Evolutionary conservation across 139 green algal species (phyloP), one percentile per base, ranked within the genome.

Genomic region (Tetraselmis striata): DNA sequence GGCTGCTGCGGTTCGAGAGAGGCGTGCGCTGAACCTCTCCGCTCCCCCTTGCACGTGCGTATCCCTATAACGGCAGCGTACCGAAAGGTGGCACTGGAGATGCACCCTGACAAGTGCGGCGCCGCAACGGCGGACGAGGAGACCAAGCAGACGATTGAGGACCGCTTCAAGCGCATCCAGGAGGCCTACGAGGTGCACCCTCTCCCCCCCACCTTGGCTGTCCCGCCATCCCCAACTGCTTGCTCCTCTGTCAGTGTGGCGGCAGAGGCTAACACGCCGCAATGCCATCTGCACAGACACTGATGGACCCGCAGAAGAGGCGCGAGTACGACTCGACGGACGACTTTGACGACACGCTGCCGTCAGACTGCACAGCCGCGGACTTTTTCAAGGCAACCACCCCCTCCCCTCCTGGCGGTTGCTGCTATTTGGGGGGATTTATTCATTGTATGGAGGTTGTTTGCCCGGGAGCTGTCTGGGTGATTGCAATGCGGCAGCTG

Each of bases 301-400:
- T 98, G 31, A 93, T 79, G n/a, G 95, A 98, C 87, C 92, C 94
- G 0, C 80, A 80, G 74, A 95, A 95, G 87, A 81, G 92, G 24
- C 88, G 95, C 2, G 93, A 98, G 86, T 99, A 93, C 31, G 96
- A 99, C 88, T 97, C 92, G 23, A 91, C 85, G 1, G 96, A 98
- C 84, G 91, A 95, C 75, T 99, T 99, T 90, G 96, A 99, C 84
- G 96, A 99, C 89, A 90, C 88, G 0, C 86, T 99, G 82, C 96
- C 96, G 1, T 58, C 82, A 24, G 88, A 93, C 29, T 96, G 92
- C 84, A 85, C 86, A 0, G 77, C 89, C 11, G 86, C 83, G 11
- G 95, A 97, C 83, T 99, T 99, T 81, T 96, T 95, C 90, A 94
- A 95, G 90, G 93, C 94, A 74, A 74, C 58, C 18, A 26, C 18